These are phyloP conservation scores for Cicer chorassanicum DNA, from an alignment of 306 rosid genomes.

Conservation along the genomic window DNA sequence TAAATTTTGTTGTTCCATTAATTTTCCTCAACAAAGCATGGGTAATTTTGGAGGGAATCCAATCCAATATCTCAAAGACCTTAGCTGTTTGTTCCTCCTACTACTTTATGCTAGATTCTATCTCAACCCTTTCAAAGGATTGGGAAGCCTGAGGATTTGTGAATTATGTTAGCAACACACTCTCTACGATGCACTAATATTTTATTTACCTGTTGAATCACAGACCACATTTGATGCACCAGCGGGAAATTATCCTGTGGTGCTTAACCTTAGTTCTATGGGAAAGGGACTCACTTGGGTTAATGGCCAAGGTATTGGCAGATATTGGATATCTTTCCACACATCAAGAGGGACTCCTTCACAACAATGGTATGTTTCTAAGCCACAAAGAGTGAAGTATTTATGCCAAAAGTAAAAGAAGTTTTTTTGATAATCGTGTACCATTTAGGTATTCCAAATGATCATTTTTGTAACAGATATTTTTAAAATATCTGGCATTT, in stretches of 20 bases:
- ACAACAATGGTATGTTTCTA: constrained; percentile 70
- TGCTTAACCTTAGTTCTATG: constrained; percentile 82
- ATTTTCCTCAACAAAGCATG: not conserved
- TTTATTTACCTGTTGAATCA: constrained; percentile 14
- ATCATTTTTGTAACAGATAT: constrained; percentile 9
- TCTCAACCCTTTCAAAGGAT: constrained; percentile 17
- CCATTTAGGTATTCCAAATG: not conserved
- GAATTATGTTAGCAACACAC: no score
- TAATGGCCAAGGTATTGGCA: constrained; percentile 80
- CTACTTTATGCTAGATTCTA: constrained; percentile 10
- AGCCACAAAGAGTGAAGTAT: not conserved
- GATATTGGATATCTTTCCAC: constrained; percentile 85
- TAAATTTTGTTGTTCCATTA: constrained; percentile 12
- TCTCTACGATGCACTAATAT: constrained; percentile 14
- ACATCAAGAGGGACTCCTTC: constrained; percentile 74
- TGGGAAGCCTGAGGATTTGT: not conserved
- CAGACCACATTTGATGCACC: constrained; percentile 82
- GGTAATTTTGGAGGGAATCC: constrained; percentile 24
- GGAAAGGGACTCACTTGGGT: constrained; percentile 86
- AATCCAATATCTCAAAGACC: constrained; percentile 23
- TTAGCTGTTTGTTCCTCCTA: not conserved
- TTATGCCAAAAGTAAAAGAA: no score
- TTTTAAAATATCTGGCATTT: constrained; percentile 3
- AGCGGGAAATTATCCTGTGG: constrained; percentile 65
- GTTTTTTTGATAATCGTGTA: no score